These are phyloP conservation scores for Aspergillus ellipticus DNA, from an alignment of 495 filamentous ascomycete genomes.

Conservation along the genomic window DNA sequence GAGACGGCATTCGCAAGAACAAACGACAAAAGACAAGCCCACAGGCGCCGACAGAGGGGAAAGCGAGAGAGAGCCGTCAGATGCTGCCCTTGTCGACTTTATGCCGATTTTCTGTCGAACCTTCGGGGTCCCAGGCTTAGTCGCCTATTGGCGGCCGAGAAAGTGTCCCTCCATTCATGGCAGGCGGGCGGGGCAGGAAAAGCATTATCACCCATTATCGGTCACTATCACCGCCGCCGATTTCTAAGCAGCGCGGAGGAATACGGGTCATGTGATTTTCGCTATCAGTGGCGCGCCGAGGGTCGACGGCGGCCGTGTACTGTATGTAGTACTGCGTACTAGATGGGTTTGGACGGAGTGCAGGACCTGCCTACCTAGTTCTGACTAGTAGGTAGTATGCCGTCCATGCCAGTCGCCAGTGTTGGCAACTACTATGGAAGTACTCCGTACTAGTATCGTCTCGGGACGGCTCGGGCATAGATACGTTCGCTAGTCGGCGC, in stretches of 20 bases:
- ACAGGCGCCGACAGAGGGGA: conserved; percentile 5
- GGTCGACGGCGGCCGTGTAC: too few relatives aligned
- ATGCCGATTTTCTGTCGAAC: conserved; percentile 19
- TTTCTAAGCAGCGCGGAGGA: conserved; percentile 19
- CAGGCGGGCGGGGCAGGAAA: conserved; percentile 28
- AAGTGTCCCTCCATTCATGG: conserved; percentile 9
- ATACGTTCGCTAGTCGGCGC: too few relatives aligned
- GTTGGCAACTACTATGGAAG: too few relatives aligned
- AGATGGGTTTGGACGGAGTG: too few relatives aligned
- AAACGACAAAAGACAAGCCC: neutral
- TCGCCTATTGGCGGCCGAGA: conserved; percentile 17
- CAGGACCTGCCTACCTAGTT: too few relatives aligned
- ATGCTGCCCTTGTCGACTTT: conserved; percentile 15
- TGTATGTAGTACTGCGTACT: too few relatives aligned
- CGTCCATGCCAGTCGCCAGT: too few relatives aligned
- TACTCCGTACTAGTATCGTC: too few relatives aligned
- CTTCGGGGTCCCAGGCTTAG: conserved; percentile 12
- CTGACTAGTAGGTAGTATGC: too few relatives aligned
- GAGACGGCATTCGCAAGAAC: neutral
- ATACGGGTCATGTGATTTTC: conserved; percentile 23
- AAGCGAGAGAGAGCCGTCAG: conserved; percentile 8
- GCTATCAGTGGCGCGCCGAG: neutral
- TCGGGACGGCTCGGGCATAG: too few relatives aligned
- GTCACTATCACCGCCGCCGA: conserved; percentile 12
- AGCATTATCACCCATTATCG: conserved; percentile 21